Percentiles rank a stretch among this genome's conserved stretches.
Evolutionary conservation across 164 flowering plant genomes (phyloP).

Genomic region (Liriodendron chinense): DNA sequence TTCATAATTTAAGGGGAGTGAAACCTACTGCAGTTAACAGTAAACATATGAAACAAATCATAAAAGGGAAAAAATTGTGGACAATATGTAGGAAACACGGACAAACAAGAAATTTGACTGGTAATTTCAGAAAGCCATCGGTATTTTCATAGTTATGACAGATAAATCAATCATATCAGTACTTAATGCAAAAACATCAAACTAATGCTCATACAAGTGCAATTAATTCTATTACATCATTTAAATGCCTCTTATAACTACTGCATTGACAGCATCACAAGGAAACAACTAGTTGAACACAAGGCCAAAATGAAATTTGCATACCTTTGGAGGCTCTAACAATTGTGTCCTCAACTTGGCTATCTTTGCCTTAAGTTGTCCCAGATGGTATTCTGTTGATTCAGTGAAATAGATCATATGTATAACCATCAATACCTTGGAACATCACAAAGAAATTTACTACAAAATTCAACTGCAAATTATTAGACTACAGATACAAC

Average conservation of each 20-base stretch:
- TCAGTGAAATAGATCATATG: neutral
- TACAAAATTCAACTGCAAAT: neutral
- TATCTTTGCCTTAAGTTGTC: slow-evolving; percentile 99
- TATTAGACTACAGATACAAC: neutral
- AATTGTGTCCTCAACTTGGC: slow-evolving; percentile 95
- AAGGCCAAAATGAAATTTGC: slow-evolving; percentile 5
- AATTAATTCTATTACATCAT: neutral
- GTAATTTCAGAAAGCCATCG: neutral
- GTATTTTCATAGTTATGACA: neutral
- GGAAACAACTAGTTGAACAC: neutral
- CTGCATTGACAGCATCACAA: neutral
- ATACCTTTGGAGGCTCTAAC: slow-evolving; percentile 96
- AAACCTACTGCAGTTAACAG: too few relatives aligned
- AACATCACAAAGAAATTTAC: neutral
- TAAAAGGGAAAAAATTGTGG: neutral
- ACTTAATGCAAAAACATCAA: neutral
- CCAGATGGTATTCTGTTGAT: slow-evolving; percentile 90
- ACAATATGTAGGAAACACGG: neutral
- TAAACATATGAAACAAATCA: neutral
- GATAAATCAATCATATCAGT: neutral
- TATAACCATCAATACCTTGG: neutral
- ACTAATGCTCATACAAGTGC: neutral
- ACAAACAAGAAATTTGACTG: neutral
- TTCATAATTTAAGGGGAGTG: too few relatives aligned
- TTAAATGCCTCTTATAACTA: neutral